phyloP scores from a whole-genome alignment of 2,329 filamentous ascomycete genomes.

The Coniochaeta sp. region DNA sequence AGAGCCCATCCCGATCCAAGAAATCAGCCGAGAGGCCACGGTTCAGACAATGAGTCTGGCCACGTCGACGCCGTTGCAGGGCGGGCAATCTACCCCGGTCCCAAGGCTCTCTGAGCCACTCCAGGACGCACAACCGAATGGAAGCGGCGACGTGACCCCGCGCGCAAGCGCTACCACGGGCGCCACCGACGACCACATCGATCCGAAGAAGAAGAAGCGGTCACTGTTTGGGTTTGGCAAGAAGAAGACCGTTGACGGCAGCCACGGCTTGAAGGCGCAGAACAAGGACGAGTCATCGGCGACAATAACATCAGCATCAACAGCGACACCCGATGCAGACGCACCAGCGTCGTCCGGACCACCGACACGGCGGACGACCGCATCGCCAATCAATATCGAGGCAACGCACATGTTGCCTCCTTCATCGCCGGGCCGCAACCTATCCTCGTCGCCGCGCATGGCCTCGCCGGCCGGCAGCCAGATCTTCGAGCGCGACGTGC shows the following conservation, averaged over 20 bases:
- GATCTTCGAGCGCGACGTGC: slow-evolving; percentile 93
- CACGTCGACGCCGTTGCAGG: slow-evolving; percentile 12
- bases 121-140: slow-evolving; percentile 8
- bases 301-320: slow-evolving; percentile 21
- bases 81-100: slow-evolving; percentile 18
- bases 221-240: slow-evolving; percentile 55
- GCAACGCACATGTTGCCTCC: slow-evolving; percentile 35
- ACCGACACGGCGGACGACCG: slow-evolving; percentile 26
- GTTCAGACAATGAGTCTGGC: slow-evolving; percentile 18
- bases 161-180: slow-evolving; percentile 17
- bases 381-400: slow-evolving; percentile 25
- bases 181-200: slow-evolving; percentile 18
- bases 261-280: slow-evolving; percentile 17
- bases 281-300: slow-evolving; percentile 13
- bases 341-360: slow-evolving; percentile 15
- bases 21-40: not conserved
- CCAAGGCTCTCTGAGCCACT: slow-evolving; percentile 18
- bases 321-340: slow-evolving; percentile 20
- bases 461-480: slow-evolving; percentile 70
- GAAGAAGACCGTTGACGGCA: slow-evolving; percentile 44
- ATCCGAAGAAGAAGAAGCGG: slow-evolving; percentile 39
- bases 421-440: slow-evolving; percentile 57
- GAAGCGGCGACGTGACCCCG: slow-evolving; percentile 23
- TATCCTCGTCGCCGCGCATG: slow-evolving; percentile 66
- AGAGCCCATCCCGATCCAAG: not conserved